A percentile compares a stretch with the other conserved stretches of the same genome.
phyloP scores from a whole-genome alignment of 225 moss, liverwort and hornwort species.

The Pleurozium schreberi region DNA sequence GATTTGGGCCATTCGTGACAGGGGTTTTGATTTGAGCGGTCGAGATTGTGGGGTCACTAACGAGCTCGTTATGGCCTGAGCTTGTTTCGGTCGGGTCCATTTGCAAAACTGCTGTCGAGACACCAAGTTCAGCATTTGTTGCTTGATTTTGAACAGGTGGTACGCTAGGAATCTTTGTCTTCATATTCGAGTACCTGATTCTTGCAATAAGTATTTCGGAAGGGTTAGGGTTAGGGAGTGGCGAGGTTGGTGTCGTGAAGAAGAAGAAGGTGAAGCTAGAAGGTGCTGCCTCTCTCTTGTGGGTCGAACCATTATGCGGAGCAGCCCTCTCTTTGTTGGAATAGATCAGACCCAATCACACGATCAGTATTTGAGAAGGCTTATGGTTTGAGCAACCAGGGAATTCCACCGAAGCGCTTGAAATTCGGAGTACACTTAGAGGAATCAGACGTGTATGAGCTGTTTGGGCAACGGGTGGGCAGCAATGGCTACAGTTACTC shows the following conservation, averaged over 20 bases:
- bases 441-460: fast-evolving
- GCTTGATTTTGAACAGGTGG: too few species aligned
- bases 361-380: neutral
- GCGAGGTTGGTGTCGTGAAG: neutral
- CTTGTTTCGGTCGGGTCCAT: too few species aligned
- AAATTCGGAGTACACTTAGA: neutral
- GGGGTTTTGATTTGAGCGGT: too few species aligned
- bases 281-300: neutral
- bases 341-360: neutral
- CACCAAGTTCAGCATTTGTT: too few species aligned
- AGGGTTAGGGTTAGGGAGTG: neutral
- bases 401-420: neutral
- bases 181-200: neutral
- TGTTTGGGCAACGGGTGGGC: neutral
- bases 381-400: neutral
- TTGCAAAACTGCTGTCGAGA: too few species aligned
- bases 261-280: neutral
- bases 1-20: too few species aligned
- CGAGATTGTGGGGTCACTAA: too few species aligned
- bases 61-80: too few species aligned
- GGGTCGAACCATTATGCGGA: neutral
- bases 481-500: neutral
- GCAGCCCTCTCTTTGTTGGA: neutral
- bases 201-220: neutral
- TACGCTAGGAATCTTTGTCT: too few species aligned